Base-by-base conservation (phyloP, 225 moss, liverwort and hornwort genomes). In the Rhytidiadelphus loreus region DNA sequence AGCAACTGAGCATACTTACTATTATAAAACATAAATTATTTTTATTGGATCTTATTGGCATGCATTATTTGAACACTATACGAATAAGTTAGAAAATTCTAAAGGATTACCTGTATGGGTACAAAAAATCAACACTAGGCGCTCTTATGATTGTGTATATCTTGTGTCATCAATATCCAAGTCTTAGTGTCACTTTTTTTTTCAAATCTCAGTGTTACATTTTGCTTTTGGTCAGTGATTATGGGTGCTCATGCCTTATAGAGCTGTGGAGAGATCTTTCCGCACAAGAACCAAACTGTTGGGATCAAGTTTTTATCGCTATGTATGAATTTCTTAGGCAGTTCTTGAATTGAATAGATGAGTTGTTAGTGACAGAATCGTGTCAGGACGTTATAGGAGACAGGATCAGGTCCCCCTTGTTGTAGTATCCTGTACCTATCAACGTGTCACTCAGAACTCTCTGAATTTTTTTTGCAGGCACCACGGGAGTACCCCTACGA, bases 401-500 rank as follows among this genome's bases (percentile, higher is more conserved):
- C 37, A 83, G 29, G 80, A 29, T 8, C 19, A 58, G 58, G 58
- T 80, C 29, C 12, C 3, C 19, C 39, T 80, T 32, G 41, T 84
- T 70, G 29, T 22, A 14, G 39, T 57, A 43, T 66, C n/a, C 12
- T 62, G 21, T 30, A 39, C 39, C 14, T 70, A 70, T 56, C 46
- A 69, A 81, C 26, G 8, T 44, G 26, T 71, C 28, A 82, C 81
- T 84, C 37, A 83, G 24, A 76, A 76, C 32, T 61, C 48, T 73
- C 48, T 89, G 60, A 39, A 87, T 17, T 66, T 87, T 77, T 89
- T 63, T 79, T 92, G 86, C 90, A 98, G 98, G 87, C 97, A 85
- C 97, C 98, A 21, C 93, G 97, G 83, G 95, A 97, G 74, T 98
- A 97, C 72, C 97, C 98, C 10, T 98, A 95, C 87, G 95, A 96